Conservation (phyloP, 139 green algal genomes). For the Chloropicon primus region DNA sequence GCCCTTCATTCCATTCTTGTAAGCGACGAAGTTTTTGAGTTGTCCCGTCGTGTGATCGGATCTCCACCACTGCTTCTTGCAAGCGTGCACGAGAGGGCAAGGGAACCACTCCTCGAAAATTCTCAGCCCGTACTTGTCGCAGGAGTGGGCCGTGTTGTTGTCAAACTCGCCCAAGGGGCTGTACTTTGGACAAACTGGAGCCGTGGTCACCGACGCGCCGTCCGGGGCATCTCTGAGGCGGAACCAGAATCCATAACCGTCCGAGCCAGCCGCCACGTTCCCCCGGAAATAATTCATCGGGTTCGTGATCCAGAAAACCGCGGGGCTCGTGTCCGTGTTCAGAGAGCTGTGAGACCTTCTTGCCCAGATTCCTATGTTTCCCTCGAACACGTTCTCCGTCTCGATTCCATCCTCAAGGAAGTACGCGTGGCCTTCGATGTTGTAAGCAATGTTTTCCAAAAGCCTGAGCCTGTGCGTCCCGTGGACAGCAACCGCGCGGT, state of each 20-base stretch:
- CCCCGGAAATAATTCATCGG: conserved; percentile 43
- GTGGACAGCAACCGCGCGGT: conserved; percentile 21
- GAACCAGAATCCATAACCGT: conserved; percentile 26
- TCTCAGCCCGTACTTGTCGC: conserved; percentile 13
- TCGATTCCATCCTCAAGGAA: conserved; percentile 47
- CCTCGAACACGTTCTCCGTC: conserved; percentile 18
- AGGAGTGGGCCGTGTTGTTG: conserved; percentile 20
- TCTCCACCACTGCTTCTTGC: conserved; percentile 10
- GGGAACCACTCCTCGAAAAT: conserved; percentile 8
- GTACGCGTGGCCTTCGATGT: conserved; percentile 50
- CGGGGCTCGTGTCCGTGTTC: conserved; percentile 30
- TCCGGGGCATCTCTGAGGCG: not conserved
- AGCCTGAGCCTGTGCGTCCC: conserved; percentile 15
- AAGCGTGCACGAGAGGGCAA: conserved; percentile 9
- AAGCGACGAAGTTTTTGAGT: conserved; percentile 23
- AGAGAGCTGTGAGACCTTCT: not conserved
- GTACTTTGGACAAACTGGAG: conserved; percentile 4
- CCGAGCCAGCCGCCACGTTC: conserved; percentile 35
- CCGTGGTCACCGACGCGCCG: conserved; percentile 2
- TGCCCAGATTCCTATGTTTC: not conserved
- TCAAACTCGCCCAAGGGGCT: conserved; percentile 13
- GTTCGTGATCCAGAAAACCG: conserved; percentile 69
- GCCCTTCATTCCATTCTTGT: conserved; percentile 53
- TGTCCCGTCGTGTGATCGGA: not conserved
- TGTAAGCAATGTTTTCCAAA: conserved; percentile 40